Conservation (phyloP, 2,329 filamentous ascomycete genomes). For the Trichoderma sp. region DNA sequence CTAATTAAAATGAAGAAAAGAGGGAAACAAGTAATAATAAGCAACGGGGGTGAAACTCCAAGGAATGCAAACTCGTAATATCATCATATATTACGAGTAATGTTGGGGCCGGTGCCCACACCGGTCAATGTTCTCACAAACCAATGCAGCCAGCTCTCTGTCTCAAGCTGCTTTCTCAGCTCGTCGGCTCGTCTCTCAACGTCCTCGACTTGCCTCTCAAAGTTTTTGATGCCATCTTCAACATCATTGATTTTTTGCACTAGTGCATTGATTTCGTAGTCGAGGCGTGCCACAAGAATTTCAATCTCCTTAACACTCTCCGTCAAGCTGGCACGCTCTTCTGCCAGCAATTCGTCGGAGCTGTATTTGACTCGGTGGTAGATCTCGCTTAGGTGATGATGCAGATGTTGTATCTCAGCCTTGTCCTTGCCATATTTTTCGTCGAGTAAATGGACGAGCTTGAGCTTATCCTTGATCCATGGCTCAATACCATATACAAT, state of each 20-base stretch:
- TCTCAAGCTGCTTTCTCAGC: constrained; percentile 65
- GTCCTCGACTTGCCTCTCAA: constrained; percentile 76
- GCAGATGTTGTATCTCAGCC: constrained; percentile 67
- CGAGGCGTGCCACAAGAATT: constrained; percentile 78
- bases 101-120: constrained; percentile 63
- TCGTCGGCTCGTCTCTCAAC: constrained; percentile 68
- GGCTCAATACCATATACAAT: constrained; percentile 59
- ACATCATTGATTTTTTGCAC: constrained; percentile 82
- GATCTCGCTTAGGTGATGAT: constrained; percentile 70
- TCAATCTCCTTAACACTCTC: constrained; percentile 80
- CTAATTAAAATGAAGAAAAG: background rate
- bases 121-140: constrained; percentile 64
- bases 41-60: constrained; percentile 27
- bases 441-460: constrained; percentile 62
- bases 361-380: constrained; percentile 70
- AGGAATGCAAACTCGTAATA: constrained; percentile 12
- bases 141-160: constrained; percentile 68
- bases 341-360: constrained; percentile 69
- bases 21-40: background rate
- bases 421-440: constrained; percentile 64
- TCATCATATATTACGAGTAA: constrained; percentile 43
- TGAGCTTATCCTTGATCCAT: constrained; percentile 65
- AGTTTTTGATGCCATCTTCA: constrained; percentile 78
- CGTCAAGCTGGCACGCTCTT: constrained; percentile 69
- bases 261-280: constrained; percentile 88